Evolutionary conservation across 2,329 filamentous ascomycete species (phyloP).

Genomic region (Cordyceps fumosorosea): DNA sequence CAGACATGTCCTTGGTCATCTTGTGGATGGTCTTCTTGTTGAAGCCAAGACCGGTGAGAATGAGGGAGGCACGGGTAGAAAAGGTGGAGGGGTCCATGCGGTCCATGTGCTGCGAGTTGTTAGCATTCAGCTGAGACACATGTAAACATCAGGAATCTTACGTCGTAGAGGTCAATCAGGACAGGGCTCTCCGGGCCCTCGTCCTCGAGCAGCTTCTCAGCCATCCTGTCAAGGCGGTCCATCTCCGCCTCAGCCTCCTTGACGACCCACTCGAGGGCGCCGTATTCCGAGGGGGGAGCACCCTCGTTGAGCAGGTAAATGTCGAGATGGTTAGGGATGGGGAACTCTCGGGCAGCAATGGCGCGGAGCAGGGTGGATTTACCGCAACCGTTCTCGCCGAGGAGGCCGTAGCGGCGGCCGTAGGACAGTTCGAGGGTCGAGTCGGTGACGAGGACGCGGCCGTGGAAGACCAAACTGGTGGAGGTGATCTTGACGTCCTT

Average conservation of each 20-base stretch:
- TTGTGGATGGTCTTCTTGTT: slow-evolving; percentile 97
- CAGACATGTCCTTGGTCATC: slow-evolving; percentile 99
- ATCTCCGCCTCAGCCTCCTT: slow-evolving; percentile 90
- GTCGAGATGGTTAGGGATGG: slow-evolving; percentile 92
- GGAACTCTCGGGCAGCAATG: slow-evolving; percentile 88
- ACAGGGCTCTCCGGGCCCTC: slow-evolving; percentile 87
- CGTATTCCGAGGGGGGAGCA: slow-evolving; percentile 79
- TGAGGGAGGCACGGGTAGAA: slow-evolving; percentile 88
- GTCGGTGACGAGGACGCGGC: slow-evolving; percentile 90
- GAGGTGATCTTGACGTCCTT: slow-evolving; percentile 97
- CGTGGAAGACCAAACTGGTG: slow-evolving; percentile 92
- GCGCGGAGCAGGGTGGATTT: slow-evolving; percentile 97
- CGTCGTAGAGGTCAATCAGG: slow-evolving; percentile 92
- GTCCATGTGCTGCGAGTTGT: slow-evolving; percentile 73
- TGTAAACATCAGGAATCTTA: slow-evolving; percentile 38
- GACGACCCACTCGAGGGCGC: slow-evolving; percentile 96
- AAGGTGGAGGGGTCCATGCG: slow-evolving; percentile 98
- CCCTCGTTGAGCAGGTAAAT: slow-evolving; percentile 98
- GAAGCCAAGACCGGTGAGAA: slow-evolving; percentile 97
- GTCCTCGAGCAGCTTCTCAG: slow-evolving; percentile 84
- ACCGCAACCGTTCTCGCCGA: slow-evolving; percentile 98
- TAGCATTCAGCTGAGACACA: slow-evolving; percentile 6
- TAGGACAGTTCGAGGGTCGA: slow-evolving; percentile 89
- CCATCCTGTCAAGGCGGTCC: slow-evolving; percentile 78
- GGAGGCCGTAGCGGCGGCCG: slow-evolving; percentile 84